Conservation (phyloP, 768 basidiomycete species). For the Mrakia frigida region DNA sequence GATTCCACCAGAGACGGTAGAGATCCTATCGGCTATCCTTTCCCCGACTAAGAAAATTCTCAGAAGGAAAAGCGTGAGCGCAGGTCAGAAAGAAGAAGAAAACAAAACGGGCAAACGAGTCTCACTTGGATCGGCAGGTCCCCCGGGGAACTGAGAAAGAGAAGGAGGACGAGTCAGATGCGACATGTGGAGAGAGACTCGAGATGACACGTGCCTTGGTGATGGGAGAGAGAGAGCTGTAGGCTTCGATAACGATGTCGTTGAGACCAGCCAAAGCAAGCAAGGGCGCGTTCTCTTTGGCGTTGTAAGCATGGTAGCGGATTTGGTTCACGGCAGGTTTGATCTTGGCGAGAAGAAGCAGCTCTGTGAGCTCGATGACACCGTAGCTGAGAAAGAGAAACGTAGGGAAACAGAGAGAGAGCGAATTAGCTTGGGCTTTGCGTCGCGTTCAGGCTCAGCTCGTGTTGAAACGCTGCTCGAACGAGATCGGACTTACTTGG, state of each 20-base stretch:
- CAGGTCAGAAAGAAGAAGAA: background rate
- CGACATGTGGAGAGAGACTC: background rate
- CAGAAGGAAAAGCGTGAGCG: background rate
- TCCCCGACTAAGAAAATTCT: slow-evolving; percentile 21
- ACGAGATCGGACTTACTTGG: background rate
- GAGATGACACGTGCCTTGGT: slow-evolving; percentile 4
- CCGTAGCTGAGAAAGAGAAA: slow-evolving; percentile 4
- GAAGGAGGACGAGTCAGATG: background rate
- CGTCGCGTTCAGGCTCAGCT: too few species aligned
- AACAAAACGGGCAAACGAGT: background rate
- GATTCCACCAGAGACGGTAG: slow-evolving; percentile 2
- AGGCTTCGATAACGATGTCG: slow-evolving; percentile 25
- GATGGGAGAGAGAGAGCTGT: slow-evolving; percentile 25
- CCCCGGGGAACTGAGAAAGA: background rate
- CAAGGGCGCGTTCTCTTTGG: slow-evolving; percentile 11
- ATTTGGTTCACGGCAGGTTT: slow-evolving; percentile 29
- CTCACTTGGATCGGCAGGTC: slow-evolving; percentile 15
- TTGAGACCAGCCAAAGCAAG: slow-evolving; percentile 9
- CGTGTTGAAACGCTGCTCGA: too few species aligned
- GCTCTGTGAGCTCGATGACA: background rate
- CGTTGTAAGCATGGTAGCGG: slow-evolving; percentile 31
- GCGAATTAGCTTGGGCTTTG: too few species aligned
- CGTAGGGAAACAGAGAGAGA: background rate
- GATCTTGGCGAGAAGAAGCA: slow-evolving; percentile 24
- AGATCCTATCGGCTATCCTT: slow-evolving; percentile 9